These are phyloP conservation scores for Aspergillus arachidicola DNA, from an alignment of 2,329 filamentous ascomycete genomes.

Conservation along the genomic window DNA sequence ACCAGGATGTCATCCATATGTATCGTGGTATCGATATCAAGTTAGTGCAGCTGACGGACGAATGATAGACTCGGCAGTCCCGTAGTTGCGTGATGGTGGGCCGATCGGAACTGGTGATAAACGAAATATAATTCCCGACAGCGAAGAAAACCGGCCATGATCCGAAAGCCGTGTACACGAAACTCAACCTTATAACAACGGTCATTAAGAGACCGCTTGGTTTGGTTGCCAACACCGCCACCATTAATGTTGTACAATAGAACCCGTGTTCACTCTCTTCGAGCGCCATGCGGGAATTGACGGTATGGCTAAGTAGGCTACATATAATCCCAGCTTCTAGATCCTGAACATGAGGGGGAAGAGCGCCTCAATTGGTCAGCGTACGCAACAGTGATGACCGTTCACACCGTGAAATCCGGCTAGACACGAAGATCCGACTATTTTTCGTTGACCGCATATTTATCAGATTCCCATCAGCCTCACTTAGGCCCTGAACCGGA, in stretches of 20 bases:
- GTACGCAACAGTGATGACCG: neutral
- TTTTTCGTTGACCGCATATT: neutral
- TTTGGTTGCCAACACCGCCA: neutral
- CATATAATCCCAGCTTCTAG: neutral
- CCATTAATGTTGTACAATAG: neutral
- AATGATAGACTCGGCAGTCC: conserved; percentile 9
- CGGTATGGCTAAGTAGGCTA: neutral
- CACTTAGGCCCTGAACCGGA: neutral
- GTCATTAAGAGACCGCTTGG: neutral
- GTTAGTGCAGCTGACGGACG: neutral
- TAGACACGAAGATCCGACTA: neutral
- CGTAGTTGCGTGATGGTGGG: conserved; percentile 7
- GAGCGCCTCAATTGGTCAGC: neutral
- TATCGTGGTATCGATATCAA: neutral
- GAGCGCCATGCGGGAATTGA: neutral
- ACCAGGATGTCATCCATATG: neutral
- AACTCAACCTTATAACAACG: neutral
- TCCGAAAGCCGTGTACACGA: conserved; percentile 1
- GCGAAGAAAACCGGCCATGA: neutral
- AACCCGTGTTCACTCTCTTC: neutral
- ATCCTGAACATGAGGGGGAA: neutral
- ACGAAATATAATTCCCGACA: conserved; percentile 1
- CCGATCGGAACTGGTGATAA: neutral
- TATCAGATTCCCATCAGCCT: neutral
- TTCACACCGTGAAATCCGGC: neutral